Percentiles rank a stretch among this genome's conserved stretches.
These are phyloP conservation scores for Sphagnum magellanicum DNA, from an alignment of 228 moss, liverwort and hornwort genomes.

Conservation along the genomic window DNA sequence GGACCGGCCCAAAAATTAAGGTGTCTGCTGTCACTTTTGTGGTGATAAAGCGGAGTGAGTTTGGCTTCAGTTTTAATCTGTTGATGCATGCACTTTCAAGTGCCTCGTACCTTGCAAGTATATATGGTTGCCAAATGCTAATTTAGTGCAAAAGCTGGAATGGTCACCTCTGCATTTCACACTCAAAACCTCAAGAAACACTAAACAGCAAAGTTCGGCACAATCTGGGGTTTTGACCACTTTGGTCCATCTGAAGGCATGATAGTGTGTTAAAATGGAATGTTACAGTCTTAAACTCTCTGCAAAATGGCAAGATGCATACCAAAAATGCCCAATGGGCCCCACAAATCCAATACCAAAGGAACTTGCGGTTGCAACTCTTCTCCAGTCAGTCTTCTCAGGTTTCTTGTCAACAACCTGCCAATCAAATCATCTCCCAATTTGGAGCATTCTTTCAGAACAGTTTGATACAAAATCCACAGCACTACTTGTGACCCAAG, in stretches of 20 bases:
- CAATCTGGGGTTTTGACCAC: not conserved
- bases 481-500: no score
- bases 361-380: slow-evolving; percentile 58
- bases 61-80: slow-evolving; percentile 50
- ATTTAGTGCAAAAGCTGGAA: not conserved
- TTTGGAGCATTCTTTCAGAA: slow-evolving; percentile 1
- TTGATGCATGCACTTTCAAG: slow-evolving; percentile 56
- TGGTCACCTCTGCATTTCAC: not conserved
- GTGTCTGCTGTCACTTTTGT: slow-evolving; percentile 66
- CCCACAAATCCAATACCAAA: slow-evolving; percentile 89
- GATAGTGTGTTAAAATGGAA: not conserved
- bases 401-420: slow-evolving; percentile 14
- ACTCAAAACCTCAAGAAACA: not conserved
- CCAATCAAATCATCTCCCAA: slow-evolving; percentile 2
- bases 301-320: not conserved
- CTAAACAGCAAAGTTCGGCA: not conserved
- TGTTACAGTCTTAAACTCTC: not conserved
- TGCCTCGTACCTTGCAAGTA: slow-evolving; percentile 51
- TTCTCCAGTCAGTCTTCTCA: slow-evolving; percentile 39
- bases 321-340: slow-evolving; percentile 93
- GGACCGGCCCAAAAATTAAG: slow-evolving; percentile 70
- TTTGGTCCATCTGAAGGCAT: not conserved
- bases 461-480: no score
- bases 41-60: slow-evolving; percentile 54
- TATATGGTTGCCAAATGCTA: not conserved